Evolutionary conservation across 108 stramenopile genomes (phyloP), one percentile per base, ranked within the genome.

Genomic region (Pseudonitzschia multiseries): DNA sequence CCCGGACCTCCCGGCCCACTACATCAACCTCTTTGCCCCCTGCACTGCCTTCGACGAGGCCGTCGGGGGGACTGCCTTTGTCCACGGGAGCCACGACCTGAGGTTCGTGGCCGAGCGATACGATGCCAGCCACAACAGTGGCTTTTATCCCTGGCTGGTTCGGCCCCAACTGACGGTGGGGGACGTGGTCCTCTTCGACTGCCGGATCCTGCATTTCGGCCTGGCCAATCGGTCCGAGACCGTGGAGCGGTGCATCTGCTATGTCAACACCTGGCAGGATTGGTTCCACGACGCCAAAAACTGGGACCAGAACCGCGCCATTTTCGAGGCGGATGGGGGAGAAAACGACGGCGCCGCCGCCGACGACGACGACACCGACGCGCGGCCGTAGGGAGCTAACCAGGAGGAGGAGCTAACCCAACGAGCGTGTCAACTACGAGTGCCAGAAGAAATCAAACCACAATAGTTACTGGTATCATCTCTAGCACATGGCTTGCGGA

Each of bases 221-320:
- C 73, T 96, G 43, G 87, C 92, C 36, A 96, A 96, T 65, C 80
- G 65, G 12, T 88, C 88, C 42, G 54, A 81, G 21, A 54, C 57
- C 27, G 70, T 76, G 21, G 78, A 86, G 24, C 79, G 93, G 46
- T 90, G 90, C 15, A 65, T 96, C 65, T 76, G 93, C 42, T 96
- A 96, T 73, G 74, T 83, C 66, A 96, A 94, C 71, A 80, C 85
- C 41, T 86, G 89, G 14, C 85, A 90, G 52, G 59, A 71, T 24
- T 96, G 92, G 93, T 96, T 93, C 71, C 86, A 87, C 53, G 96
- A 96, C 81, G 90, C 92, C 13, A 96, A 93, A 69, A 92, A 92
- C 69, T 92, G 87, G 87, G 81, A 92, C 65, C 68, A 89, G 32
- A 52, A 74, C 15, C 63, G 70, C 41, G 36, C 61, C 14, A 83